phyloP scores from a whole-genome alignment of 768 basidiomycete genomes.

The Sporobolomyces pararoseus region DNA sequence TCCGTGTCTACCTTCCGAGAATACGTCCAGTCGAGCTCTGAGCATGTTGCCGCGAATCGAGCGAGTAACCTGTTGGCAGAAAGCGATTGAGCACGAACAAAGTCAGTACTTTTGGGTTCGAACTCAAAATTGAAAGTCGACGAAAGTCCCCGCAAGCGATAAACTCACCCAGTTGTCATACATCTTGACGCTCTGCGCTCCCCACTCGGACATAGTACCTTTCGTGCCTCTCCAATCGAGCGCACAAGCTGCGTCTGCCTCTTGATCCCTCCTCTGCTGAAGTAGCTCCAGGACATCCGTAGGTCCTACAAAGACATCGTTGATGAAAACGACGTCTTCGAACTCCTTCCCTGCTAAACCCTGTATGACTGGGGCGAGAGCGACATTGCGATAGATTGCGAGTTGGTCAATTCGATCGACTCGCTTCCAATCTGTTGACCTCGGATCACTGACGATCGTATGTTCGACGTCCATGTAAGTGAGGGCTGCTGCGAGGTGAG shows the following conservation, averaged over 20 bases:
- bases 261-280: conserved; percentile 36
- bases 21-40: conserved; percentile 36
- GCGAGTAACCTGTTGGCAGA: conserved; percentile 16
- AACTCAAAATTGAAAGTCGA: no score
- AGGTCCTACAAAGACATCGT: conserved; percentile 44
- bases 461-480: conserved; percentile 25
- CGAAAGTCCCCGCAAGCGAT: background rate
- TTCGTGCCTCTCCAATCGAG: conserved; percentile 44
- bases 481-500: conserved; percentile 37
- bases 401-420: conserved; percentile 47
- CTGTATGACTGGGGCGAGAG: conserved; percentile 40
- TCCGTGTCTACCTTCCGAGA: conserved; percentile 40
- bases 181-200: conserved; percentile 16
- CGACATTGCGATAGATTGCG: conserved; percentile 44
- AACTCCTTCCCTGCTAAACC: conserved; percentile 2
- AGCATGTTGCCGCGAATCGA: conserved; percentile 22
- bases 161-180: conserved; percentile 44
- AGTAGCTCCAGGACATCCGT: conserved; percentile 41
- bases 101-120: no score
- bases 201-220: background rate
- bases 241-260: conserved; percentile 45
- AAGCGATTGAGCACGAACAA: no score
- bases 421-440: conserved; percentile 37
- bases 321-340: conserved; percentile 43
- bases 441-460: conserved; percentile 41